Percentiles rank a stretch among this genome's conserved stretches.
These are phyloP conservation scores for Agarophyton chilense DNA, from an alignment of 23 red algal species.

Conservation along the genomic window DNA sequence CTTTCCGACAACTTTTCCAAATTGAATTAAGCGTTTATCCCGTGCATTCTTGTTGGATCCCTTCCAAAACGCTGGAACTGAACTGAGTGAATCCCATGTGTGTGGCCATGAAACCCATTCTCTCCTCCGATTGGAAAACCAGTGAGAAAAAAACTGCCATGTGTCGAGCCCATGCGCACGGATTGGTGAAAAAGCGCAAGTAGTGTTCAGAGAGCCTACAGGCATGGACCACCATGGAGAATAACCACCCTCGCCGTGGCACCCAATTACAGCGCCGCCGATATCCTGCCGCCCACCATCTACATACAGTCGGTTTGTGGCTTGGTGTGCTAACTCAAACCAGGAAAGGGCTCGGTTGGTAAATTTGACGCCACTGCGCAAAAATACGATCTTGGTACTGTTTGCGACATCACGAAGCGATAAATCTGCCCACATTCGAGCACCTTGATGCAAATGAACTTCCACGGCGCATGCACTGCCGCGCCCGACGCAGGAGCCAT, in stretches of 20 bases:
- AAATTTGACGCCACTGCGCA: conserved; percentile 16
- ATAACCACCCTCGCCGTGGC: conserved; percentile 17
- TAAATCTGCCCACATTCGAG: conserved; percentile 47
- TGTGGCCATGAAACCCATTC: conserved; percentile 58
- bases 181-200: conserved; percentile 38
- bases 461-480: conserved; percentile 24
- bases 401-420: conserved; percentile 36
- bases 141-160: conserved; percentile 47
- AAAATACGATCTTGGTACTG: conserved; percentile 32
- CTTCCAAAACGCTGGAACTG: conserved; percentile 36
- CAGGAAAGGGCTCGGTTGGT: conserved; percentile 31
- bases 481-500: background rate
- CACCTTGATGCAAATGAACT: background rate
- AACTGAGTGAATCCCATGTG: conserved; percentile 14
- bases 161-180: conserved; percentile 7
- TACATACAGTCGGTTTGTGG: conserved; percentile 8
- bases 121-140: conserved; percentile 26
- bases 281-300: conserved; percentile 38
- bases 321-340: conserved; percentile 22
- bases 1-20: conserved; percentile 41
- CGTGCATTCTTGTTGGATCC: background rate
- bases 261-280: conserved; percentile 38
- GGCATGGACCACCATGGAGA: conserved; percentile 37
- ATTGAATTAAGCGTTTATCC: conserved; percentile 29
- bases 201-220: conserved; percentile 43